Conservation (phyloP, 2,329 filamentous ascomycete species). For the Triangularia verruculosa region DNA sequence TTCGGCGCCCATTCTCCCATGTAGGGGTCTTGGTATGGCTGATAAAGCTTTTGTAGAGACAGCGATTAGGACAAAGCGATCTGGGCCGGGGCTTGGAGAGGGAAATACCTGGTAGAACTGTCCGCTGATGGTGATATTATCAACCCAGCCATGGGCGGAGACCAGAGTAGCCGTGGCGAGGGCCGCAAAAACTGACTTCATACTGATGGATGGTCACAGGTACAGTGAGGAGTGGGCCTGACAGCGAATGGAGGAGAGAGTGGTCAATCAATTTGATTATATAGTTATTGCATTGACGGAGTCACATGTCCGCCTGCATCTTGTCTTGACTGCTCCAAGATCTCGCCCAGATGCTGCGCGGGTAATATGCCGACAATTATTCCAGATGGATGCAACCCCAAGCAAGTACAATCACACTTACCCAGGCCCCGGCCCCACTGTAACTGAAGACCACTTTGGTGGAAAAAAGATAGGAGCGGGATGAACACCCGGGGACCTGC, state of each 20-base stretch:
- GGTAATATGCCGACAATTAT: background rate
- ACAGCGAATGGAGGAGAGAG: background rate
- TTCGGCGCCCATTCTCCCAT: conserved; percentile 32
- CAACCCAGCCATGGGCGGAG: conserved; percentile 47
- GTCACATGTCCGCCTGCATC: background rate
- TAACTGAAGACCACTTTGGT: background rate
- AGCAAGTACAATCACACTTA: background rate
- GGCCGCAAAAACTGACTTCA: conserved; percentile 9
- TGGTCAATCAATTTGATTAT: background rate
- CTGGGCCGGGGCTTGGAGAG: background rate
- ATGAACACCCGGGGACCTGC: background rate
- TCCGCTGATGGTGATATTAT: conserved; percentile 41
- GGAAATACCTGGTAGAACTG: conserved; percentile 33
- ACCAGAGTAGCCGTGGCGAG: conserved; percentile 2
- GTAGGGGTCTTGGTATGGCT: conserved; percentile 20
- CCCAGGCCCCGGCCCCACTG: background rate
- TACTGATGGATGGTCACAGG: background rate
- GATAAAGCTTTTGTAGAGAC: conserved; percentile 12
- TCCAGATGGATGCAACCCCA: background rate
- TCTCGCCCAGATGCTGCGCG: background rate
- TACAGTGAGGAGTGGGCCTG: background rate
- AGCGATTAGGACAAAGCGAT: background rate
- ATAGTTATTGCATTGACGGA: background rate
- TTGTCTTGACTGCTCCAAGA: background rate
- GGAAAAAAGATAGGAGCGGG: background rate